Conservation (phyloP, 371 early-diverging fungal genomes). For the Rhizopus sp. region DNA sequence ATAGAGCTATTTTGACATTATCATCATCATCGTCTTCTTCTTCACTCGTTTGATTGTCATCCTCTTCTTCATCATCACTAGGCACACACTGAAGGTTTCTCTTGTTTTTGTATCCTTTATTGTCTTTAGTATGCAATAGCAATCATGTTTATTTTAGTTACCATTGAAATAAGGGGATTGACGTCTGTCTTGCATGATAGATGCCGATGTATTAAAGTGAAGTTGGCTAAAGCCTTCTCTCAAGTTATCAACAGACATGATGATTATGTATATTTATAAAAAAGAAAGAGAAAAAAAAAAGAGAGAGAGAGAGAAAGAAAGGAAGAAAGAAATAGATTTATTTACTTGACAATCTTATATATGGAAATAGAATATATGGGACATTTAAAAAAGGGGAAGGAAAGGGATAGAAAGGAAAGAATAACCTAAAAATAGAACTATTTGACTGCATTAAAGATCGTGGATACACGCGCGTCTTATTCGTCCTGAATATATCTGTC, state of each 20-base stretch:
- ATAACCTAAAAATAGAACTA: no score
- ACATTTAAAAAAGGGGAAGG: no score
- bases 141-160: background rate
- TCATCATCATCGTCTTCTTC: slow-evolving; percentile 29
- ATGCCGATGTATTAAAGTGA: slow-evolving; percentile 25
- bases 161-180: slow-evolving; percentile 6
- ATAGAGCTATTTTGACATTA: background rate
- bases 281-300: slow-evolving; percentile 17
- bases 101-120: slow-evolving; percentile 13
- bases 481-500: no score
- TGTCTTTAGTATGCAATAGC: slow-evolving; percentile 1
- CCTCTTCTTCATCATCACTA: slow-evolving; percentile 46
- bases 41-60: slow-evolving; percentile 30
- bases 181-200: slow-evolving; percentile 5
- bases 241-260: slow-evolving; percentile 32
- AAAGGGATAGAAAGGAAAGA: no score
- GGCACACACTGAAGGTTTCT: slow-evolving; percentile 44
- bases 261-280: slow-evolving; percentile 2
- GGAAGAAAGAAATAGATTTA: slow-evolving; percentile 1
- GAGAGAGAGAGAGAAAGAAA: slow-evolving; percentile 10
- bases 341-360: background rate
- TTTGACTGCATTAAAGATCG: no score
- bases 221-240: slow-evolving; percentile 27
- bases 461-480: no score
- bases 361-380: no score